Base-by-base conservation (phyloP, 306 rosid species). In the Vigna hirtella region DNA sequence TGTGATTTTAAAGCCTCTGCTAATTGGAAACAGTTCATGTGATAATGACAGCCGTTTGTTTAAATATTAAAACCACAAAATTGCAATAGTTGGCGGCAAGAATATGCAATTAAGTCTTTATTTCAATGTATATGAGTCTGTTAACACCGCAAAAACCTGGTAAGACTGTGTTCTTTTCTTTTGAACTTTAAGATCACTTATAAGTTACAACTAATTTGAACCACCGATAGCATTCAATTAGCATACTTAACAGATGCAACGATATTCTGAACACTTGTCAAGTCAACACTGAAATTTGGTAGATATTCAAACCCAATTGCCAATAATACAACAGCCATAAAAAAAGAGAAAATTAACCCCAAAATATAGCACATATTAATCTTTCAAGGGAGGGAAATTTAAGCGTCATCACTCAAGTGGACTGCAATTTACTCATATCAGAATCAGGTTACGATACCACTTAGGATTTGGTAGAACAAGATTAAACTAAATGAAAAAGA, bases 231-330 rank as follows among this genome's bases (percentile, higher is more conserved):
- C 28, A 3, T n/a, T 64, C 15, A 64, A 64, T n/a, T 36, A 16
- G 67, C 70, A 64, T 12, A 63, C 69, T 16, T 36, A 64, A 17
- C 26, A 63, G 26, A 63, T 63, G 69, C 69, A 34, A 61, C 3
- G 43, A 14, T 30, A 17, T 61, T 61, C 30, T 61, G 40, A 51
- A 63, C 47, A 34, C 69, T 36, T 16, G 26, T 16, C 15, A 14
- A 4, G 34, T n/a, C 48, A 36, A 36, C 45, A 34, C 14, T 36
- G 48, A 63, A 63, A 63, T 8, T 12, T 32, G 24, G 2, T 7
- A 63, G 47, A 34, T 32, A 63, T 16, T 14, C 12, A 58, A 57
- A 58, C 65, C 65, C 28, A 58, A 58, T 58, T 28, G 14, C 65
- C 18, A 58, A 58, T 58, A 58, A 28, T 56, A 12, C 16, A 34